phyloP scores from a whole-genome alignment of 148 eudicot genomes.

The Rhododendron ferrugineum region DNA sequence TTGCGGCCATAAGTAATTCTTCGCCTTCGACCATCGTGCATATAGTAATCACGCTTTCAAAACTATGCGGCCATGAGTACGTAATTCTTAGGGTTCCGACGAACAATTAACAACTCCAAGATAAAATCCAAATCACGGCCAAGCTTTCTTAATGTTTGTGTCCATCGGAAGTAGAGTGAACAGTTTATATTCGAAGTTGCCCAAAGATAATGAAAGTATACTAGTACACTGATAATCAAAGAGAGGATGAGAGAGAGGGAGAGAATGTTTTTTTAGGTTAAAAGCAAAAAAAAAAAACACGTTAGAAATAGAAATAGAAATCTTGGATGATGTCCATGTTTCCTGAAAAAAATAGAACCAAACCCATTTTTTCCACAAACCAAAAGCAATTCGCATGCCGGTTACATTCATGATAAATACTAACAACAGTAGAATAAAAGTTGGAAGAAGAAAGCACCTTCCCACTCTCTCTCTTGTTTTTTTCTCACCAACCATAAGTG shows the following conservation, averaged over 20 bases:
- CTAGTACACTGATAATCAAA: too few species aligned
- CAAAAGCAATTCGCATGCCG: background rate
- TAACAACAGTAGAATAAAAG: background rate
- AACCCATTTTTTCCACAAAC: background rate
- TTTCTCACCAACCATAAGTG: background rate
- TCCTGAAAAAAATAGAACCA: background rate
- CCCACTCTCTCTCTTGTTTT: background rate
- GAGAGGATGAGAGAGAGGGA: too few species aligned
- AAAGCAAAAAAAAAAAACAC: too few species aligned
- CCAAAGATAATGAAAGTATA: background rate
- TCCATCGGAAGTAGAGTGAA: background rate
- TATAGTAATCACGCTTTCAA: too few species aligned
- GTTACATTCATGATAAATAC: background rate
- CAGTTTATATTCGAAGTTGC: background rate
- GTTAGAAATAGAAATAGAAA: too few species aligned
- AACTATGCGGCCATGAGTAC: too few species aligned
- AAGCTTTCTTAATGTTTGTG: background rate
- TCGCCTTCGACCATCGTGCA: too few species aligned
- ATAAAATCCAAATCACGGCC: background rate
- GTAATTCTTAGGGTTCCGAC: background rate
- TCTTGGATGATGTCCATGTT: too few species aligned
- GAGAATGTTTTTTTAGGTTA: too few species aligned
- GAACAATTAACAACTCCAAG: background rate
- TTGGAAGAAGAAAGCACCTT: background rate
- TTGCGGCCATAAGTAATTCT: too few species aligned